Conservation (phyloP, 257 asterid species). For the Verbena officinalis region DNA sequence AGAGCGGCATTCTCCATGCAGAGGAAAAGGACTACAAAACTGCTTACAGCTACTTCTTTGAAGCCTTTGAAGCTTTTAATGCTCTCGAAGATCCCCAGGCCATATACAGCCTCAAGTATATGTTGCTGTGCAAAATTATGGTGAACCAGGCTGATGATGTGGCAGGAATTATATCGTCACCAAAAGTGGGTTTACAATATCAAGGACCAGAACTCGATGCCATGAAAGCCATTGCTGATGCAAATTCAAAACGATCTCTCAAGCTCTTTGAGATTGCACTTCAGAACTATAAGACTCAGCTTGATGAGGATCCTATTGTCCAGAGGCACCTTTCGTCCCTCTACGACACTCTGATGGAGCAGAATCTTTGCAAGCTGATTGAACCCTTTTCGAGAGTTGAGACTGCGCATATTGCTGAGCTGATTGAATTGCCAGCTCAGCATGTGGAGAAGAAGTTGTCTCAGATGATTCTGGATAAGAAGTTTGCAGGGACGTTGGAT, state of each 20-base stretch:
- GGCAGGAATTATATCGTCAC: constrained; percentile 43
- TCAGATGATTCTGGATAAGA: constrained; percentile 68
- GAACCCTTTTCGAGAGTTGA: constrained; percentile 68
- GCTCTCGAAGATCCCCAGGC: constrained; percentile 66
- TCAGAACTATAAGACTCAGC: constrained; percentile 53
- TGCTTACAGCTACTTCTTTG: constrained; percentile 62
- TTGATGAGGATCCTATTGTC: constrained; percentile 69
- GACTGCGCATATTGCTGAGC: constrained; percentile 58
- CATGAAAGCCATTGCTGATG: constrained; percentile 52
- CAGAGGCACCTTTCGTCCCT: constrained; percentile 71
- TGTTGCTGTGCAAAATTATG: constrained; percentile 55
- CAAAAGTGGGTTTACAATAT: constrained; percentile 44
- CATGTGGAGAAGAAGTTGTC: constrained; percentile 62
- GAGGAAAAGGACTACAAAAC: constrained; percentile 71
- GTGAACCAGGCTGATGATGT: constrained; percentile 49
- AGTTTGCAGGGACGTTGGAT: constrained; percentile 66
- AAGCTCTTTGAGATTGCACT: constrained; percentile 59
- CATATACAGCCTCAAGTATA: constrained; percentile 59
- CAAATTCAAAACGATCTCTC: constrained; percentile 62
- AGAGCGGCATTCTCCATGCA: constrained; percentile 64
- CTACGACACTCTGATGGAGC: constrained; percentile 62
- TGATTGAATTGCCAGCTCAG: constrained; percentile 57
- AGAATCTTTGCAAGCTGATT: constrained; percentile 69
- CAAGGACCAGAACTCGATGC: constrained; percentile 48
- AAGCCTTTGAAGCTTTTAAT: constrained; percentile 70